These are phyloP conservation scores for Leishmania guyanensis DNA, from an alignment of 208 protist species.

Conservation along the genomic window DNA sequence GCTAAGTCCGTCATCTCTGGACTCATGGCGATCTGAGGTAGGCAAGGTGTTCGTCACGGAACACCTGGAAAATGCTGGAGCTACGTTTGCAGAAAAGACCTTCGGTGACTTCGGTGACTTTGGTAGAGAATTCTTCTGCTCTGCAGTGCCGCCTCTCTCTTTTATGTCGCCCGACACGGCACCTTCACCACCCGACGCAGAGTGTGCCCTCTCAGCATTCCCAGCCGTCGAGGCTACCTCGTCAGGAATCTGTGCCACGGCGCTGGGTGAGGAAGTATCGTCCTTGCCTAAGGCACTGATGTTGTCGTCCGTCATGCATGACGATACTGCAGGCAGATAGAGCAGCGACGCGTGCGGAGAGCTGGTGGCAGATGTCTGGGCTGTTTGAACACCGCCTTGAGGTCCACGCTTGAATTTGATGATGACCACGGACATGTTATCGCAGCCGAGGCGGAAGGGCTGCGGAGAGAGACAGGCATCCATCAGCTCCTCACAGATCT, in stretches of 20 bases:
- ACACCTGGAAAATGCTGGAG: background rate
- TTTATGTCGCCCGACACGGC: background rate
- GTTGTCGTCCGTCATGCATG: background rate
- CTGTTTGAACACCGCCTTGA: slow-evolving; percentile 11
- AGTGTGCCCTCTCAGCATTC: no score
- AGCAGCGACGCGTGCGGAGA: background rate
- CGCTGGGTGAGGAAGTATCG: background rate
- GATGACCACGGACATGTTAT: slow-evolving; percentile 94
- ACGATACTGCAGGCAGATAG: background rate
- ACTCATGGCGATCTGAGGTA: background rate
- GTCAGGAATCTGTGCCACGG: background rate
- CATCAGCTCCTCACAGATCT: slow-evolving; percentile 78
- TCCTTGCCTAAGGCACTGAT: background rate
- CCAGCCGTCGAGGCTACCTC: background rate
- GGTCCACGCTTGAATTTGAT: slow-evolving; percentile 73
- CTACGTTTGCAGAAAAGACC: background rate
- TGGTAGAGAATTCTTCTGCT: background rate
- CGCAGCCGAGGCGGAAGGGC: slow-evolving; percentile 86
- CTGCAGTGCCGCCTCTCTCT: background rate
- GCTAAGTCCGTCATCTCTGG: background rate
- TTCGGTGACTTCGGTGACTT: background rate
- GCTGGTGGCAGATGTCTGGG: background rate
- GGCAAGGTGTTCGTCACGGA: background rate
- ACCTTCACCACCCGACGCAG: background rate
- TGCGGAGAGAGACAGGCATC: slow-evolving; percentile 79